Evolutionary conservation across 805 yeast species (phyloP).

Genomic region (Yarrowia osloensis): DNA sequence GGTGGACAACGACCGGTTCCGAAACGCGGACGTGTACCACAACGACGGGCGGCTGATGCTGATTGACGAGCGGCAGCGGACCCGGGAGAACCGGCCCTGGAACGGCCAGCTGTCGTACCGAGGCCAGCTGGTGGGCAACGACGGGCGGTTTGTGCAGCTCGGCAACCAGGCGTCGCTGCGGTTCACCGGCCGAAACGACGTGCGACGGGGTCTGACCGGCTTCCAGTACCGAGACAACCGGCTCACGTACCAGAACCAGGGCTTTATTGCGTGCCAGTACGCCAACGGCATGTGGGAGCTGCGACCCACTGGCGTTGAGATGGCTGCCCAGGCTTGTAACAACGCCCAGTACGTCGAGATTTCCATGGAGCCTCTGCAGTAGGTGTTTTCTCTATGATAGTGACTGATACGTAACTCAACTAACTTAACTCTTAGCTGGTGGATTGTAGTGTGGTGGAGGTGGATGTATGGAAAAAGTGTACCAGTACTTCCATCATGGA

Average conservation of each 20-base stretch:
- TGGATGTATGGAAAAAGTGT: no score
- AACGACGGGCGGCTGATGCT: constrained; percentile 5
- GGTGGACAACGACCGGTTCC: background rate
- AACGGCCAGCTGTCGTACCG: constrained; percentile 10
- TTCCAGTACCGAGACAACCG: constrained; percentile 4
- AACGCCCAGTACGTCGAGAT: constrained; percentile 16
- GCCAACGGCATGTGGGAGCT: constrained; percentile 16
- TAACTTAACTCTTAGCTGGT: background rate
- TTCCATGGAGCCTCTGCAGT: constrained; percentile 14
- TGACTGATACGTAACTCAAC: background rate
- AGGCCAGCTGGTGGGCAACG: background rate
- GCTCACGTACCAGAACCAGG: constrained; percentile 18
- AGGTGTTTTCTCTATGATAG: background rate
- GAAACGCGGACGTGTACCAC: background rate
- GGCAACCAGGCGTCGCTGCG: constrained; percentile 3
- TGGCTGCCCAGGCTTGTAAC: background rate
- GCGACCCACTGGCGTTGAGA: background rate
- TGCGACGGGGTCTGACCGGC: constrained; percentile 2
- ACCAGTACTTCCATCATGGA: no score
- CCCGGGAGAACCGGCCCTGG: background rate
- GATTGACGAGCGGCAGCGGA: background rate
- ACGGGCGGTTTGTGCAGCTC: constrained; percentile 1
- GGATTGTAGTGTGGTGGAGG: background rate
- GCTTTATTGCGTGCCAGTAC: constrained; percentile 4
- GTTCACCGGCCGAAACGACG: constrained; percentile 1